A percentile compares a stretch with the other conserved stretches of the same genome.
phyloP scores from a whole-genome alignment of 2,329 filamentous ascomycete species.

The Ceratocystis colombiana region DNA sequence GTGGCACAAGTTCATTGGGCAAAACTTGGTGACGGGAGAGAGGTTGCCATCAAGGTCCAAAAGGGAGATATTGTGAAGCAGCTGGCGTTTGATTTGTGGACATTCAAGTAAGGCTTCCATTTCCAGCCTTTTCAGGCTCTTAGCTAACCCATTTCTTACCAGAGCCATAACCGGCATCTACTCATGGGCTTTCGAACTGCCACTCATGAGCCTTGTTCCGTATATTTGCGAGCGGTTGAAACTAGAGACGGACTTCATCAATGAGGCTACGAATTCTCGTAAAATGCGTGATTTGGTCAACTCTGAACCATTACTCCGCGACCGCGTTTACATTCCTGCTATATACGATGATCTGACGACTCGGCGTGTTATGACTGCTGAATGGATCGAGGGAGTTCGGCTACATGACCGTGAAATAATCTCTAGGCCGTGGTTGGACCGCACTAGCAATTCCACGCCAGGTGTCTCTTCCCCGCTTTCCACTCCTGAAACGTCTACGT shows the following conservation, averaged over 20 bases:
- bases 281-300: slow-evolving; percentile 70
- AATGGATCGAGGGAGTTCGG: slow-evolving; percentile 93
- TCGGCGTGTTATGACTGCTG: slow-evolving; percentile 77
- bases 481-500: slow-evolving; percentile 39
- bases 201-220: slow-evolving; percentile 79
- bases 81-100: slow-evolving; percentile 90
- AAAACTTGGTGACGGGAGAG: slow-evolving; percentile 68
- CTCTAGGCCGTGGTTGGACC: slow-evolving; percentile 66
- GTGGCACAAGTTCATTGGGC: slow-evolving; percentile 98
- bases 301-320: slow-evolving; percentile 62
- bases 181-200: slow-evolving; percentile 83
- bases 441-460: slow-evolving; percentile 63
- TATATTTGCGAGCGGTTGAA: slow-evolving; percentile 87
- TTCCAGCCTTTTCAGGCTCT: background rate
- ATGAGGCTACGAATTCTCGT: slow-evolving; percentile 81
- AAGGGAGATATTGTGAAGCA: slow-evolving; percentile 88
- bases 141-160: slow-evolving; percentile 8
- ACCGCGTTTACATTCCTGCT: slow-evolving; percentile 77
- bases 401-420: slow-evolving; percentile 86
- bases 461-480: slow-evolving; percentile 60
- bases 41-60: slow-evolving; percentile 93
- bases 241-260: slow-evolving; percentile 88
- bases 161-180: slow-evolving; percentile 74
- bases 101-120: slow-evolving; percentile 60
- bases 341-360: slow-evolving; percentile 76